These are phyloP conservation scores for Aspergillus eucalypticola DNA, from an alignment of 2,329 filamentous ascomycete genomes.

Conservation along the genomic window DNA sequence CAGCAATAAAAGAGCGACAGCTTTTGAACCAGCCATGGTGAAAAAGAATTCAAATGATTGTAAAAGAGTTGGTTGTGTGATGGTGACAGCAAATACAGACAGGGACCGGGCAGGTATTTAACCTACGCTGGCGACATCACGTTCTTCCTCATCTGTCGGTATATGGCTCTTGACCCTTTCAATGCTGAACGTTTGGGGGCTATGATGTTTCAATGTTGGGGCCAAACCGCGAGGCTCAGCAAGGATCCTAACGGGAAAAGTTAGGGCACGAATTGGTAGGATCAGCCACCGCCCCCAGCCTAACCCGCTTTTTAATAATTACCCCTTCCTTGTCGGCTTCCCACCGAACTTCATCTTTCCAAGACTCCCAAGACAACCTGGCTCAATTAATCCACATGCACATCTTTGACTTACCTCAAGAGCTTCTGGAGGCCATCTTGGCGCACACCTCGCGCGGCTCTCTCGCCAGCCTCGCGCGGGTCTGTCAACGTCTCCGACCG, in stretches of 20 bases:
- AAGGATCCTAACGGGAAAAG: background rate
- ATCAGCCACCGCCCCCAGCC: background rate
- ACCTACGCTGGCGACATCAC: background rate
- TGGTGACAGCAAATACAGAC: background rate
- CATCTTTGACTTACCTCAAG: slow-evolving; percentile 2
- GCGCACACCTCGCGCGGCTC: background rate
- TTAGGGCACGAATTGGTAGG: background rate
- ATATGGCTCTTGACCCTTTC: background rate
- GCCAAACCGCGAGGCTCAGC: background rate
- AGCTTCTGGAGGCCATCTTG: background rate
- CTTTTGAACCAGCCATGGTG: background rate
- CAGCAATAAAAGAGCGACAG: background rate
- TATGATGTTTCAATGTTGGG: background rate
- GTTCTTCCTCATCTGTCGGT: background rate
- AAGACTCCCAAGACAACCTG: no score
- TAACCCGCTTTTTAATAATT: background rate
- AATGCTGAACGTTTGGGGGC: background rate
- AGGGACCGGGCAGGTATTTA: background rate
- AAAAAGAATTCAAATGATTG: no score
- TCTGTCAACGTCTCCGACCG: background rate
- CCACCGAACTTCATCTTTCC: background rate
- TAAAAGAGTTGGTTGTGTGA: background rate
- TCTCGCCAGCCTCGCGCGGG: background rate
- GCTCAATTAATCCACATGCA: background rate
- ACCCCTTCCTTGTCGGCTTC: background rate